Evolutionary conservation across 2,329 filamentous ascomycete species (phyloP), one percentile per base, ranked within the genome.

Genomic region (Penicillium sp.): DNA sequence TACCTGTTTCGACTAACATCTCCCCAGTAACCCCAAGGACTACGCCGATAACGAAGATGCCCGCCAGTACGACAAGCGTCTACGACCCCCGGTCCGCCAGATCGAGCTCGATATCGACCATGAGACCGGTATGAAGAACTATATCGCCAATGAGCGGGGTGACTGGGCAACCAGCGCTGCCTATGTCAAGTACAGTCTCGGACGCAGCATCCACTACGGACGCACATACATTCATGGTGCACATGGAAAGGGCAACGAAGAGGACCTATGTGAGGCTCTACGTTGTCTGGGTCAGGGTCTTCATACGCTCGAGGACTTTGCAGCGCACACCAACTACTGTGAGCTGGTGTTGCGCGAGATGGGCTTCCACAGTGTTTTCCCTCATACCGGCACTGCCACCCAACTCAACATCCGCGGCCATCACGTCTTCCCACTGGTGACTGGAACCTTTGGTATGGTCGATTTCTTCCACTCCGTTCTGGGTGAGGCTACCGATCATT

Each of bases 51-150:
- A 88, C 57, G 62, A 80, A 54, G 93, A 98, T 71, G 93, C 93
- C 4, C 81, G 88, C 50, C 80, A 86, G 59, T 70, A 56, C 61
- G 93, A 97, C 65, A 72, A 77, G 29, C 84, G 93, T 22, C 80
- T 97, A 6, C 85, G 93, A 41, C 86, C 84, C 1, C 90, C 90
- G 0, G 82, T 97, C 7, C 74, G 81, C 49, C 77, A 79, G 4
- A 69, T 79, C 32, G 87, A 93, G 62, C 80, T 87, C 16, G 82
- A 87, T 49, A 79, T 93, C 46, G 87, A 93, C 60, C 72, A 73
- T 27, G 73, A 78, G 5, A 93, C 87, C 1, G 90, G 90, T n/a
- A 95, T 98, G 91, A 98, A 97, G 71, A 97, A 97, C 67, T 98
- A 98, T 68, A 97, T 98, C 57, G 84, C 91, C 50, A 97, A 96